Conservation (phyloP, 1,284 basidiomycete genomes). For the Wallemia mellicola region DNA sequence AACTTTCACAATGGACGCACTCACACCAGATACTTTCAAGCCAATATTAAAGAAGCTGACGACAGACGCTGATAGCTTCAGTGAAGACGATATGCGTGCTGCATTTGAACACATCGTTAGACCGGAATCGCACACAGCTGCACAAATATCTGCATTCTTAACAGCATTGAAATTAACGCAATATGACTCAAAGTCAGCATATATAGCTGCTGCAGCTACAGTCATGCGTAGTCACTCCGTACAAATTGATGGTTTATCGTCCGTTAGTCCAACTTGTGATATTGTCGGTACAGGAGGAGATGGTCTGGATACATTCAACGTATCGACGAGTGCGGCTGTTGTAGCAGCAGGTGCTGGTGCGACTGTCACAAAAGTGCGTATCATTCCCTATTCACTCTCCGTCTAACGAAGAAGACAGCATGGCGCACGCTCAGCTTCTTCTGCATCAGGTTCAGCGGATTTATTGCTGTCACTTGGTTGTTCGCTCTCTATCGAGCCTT, state of each 20-base stretch:
- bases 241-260: slow-evolving; percentile 4
- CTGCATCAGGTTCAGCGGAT: slow-evolving; percentile 79
- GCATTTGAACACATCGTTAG: slow-evolving; percentile 8
- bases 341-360: slow-evolving; percentile 85
- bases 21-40: slow-evolving; percentile 6
- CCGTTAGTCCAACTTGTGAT: slow-evolving; percentile 13
- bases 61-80: slow-evolving; percentile 4
- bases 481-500: slow-evolving; percentile 34
- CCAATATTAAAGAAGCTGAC: slow-evolving; percentile 8
- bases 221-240: slow-evolving; percentile 8
- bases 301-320: slow-evolving; percentile 89
- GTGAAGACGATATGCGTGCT: slow-evolving; percentile 3
- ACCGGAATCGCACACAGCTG: slow-evolving; percentile 2
- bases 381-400: background rate
- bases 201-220: slow-evolving; percentile 9
- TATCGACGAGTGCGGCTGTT: slow-evolving; percentile 77
- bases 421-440: slow-evolving; percentile 75
- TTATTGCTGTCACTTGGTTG: slow-evolving; percentile 62
- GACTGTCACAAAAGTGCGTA: slow-evolving; percentile 56
- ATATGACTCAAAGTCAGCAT: slow-evolving; percentile 8
- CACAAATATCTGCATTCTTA: slow-evolving; percentile 12
- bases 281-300: slow-evolving; percentile 69
- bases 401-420: slow-evolving; percentile 27
- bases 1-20: background rate
- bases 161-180: slow-evolving; percentile 8